Base-by-base conservation (phyloP, 352 stramenopile species). In the Globisporangium middletonii region DNA sequence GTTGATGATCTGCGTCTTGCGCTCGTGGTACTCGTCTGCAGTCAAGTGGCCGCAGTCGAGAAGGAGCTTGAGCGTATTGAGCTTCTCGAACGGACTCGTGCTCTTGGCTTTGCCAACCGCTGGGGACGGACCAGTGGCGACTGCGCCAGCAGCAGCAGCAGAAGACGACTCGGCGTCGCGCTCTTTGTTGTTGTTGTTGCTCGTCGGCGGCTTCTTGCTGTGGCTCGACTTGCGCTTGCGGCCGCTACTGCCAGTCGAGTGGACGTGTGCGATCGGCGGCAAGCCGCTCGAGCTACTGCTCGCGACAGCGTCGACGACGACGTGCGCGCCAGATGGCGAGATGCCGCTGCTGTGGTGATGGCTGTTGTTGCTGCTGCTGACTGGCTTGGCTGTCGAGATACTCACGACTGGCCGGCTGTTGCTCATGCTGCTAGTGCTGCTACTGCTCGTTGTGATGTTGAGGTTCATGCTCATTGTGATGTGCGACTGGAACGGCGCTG, bases 1-100 rank as follows among this genome's bases (percentile, higher is more conserved):
- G 62, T 93, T 93, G 46, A 93, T 93, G 62, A 93, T 92, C 63
- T 93, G 83, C 1, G 70, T 93, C 60, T 91, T 93, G 55, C 83
- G 78, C 45, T 90, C 83, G 33, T 89, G 77, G 51, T 93, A 91
- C 62, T 93, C 83, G 15, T 88, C 83, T 9, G 77, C 62, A 1
- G 81, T 89, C 16, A 93, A 68, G 57, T 93, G 83, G 8, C 83
- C 83, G 49, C 76, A 86, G 61, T 91, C 83, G 26, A 91, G 62
- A 12, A 93, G 61, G 51, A 92, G 65, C 70, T 93, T 92, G 35
- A 93, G 68, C 42, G 83, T 93, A 57, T 93, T 92, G 11, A 93
- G 75, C 64, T 93, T 93, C 57, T 93, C 83, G 58, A 93, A 93
- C 5, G 82, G 77, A 48, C 75, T 89, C 45, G 61, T 69, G 27